Base-by-base conservation (phyloP, 2,329 filamentous ascomycete genomes). In the Arthrocladium fulminans region DNA sequence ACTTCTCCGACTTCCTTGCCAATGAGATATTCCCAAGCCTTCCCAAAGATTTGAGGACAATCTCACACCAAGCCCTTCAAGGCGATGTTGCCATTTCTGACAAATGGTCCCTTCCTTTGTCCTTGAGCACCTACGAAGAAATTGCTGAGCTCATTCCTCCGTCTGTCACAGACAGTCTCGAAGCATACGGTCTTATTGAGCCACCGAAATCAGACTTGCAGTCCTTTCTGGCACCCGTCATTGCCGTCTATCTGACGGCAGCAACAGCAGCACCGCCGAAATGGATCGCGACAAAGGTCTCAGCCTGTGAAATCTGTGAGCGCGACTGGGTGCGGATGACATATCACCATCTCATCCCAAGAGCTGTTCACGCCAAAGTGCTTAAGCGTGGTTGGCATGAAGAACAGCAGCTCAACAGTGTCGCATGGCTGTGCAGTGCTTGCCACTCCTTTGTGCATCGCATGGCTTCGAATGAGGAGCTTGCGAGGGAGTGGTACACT, bases 341-440 rank as follows among this genome's bases (percentile, higher is more conserved):
- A 1, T 94, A 92, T 62, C 88, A 94, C 61, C 88, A 94, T 67
- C 70, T 94, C 37, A 88, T 94, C 47, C 88, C 88, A n/a, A 76
- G 80, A 34, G 76, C 77, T 37, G 81, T 87, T 51, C 87, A 94
- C 65, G 80, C 76, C 6, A 87, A 88, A 62, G 86, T 78, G 2
- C 63, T 87, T 32, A 87, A 85, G 70, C 73, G 86, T 35, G 84
- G 83, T 1, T 94, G 87, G 87, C 85, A 89, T 68, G 75, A 76
- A 2, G 78, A 80, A 53, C 84, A 86, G 63, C 77, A 81, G 66
- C 63, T 94, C 64, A 80, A 86, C 59, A 88, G 81, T 61, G 88
- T 92, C 17, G 87, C 88, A 10, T 94, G 87, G 87, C 66, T 94
- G 56, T 94, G 88, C 65, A 74, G 86, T 43, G 84, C 86, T 2